Evolutionary conservation across 2,329 filamentous ascomycete species (phyloP).

Genomic region (Reticulascus tulasneorum): DNA sequence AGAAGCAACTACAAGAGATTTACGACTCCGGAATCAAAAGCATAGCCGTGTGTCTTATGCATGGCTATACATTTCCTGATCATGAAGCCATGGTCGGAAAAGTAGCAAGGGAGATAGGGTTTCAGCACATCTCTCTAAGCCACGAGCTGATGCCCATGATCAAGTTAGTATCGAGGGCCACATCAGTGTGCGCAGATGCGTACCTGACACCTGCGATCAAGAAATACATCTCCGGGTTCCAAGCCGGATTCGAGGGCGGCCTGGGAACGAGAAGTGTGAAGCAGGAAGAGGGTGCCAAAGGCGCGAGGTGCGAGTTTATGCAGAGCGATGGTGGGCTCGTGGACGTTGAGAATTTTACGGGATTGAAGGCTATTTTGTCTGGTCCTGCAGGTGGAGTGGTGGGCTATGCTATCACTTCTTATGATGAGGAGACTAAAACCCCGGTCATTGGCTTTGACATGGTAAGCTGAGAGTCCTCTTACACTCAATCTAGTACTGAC

Average conservation of each 20-base stretch:
- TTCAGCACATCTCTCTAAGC: conserved; percentile 75
- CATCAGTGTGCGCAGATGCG: conserved; percentile 74
- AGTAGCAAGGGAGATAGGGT: conserved; percentile 76
- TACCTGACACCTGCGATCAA: conserved; percentile 77
- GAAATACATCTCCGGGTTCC: conserved; percentile 71
- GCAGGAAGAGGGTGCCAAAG: conserved; percentile 57
- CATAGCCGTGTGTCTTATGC: conserved; percentile 87
- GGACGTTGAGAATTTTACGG: conserved; percentile 78
- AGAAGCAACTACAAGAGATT: conserved; percentile 53
- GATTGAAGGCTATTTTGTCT: conserved; percentile 78
- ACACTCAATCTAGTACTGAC: conserved; percentile 11
- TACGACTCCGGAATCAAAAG: conserved; percentile 70
- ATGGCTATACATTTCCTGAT: conserved; percentile 84
- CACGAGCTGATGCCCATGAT: conserved; percentile 82
- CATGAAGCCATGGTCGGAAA: conserved; percentile 77
- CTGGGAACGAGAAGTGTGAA: conserved; percentile 73
- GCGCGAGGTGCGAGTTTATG: conserved; percentile 91
- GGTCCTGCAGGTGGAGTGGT: conserved; percentile 92
- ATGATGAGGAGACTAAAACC: conserved; percentile 74
- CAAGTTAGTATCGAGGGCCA: conserved; percentile 71
- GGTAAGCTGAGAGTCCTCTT: conserved; percentile 33
- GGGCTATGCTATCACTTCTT: conserved; percentile 87
- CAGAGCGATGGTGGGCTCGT: conserved; percentile 75
- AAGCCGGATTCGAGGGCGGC: conserved; percentile 75
- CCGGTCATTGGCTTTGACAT: conserved; percentile 95